Base-by-base conservation (phyloP, 2,329 filamentous ascomycete genomes). In the Thelonectria olida region DNA sequence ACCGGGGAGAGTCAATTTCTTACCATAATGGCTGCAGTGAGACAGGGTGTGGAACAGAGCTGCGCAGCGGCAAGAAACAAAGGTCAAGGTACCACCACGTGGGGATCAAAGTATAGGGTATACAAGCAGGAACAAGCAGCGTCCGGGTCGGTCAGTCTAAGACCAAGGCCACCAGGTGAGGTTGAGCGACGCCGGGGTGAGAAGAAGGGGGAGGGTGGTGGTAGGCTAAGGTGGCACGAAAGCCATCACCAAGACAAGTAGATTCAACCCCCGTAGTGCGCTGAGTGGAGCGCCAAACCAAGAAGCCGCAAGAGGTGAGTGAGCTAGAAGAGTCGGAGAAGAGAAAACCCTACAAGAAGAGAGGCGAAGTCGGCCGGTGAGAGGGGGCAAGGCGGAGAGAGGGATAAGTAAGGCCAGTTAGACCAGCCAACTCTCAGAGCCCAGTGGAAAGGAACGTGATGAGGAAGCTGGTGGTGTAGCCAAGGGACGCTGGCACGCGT, bases 21-120 rank as follows among this genome's bases (percentile, higher is more conserved):
- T 82, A 84, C 82, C 82, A 84, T 84, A 73, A 75, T 81, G 75
- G 76, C 73, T 75, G 75, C 74, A 75, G 73, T 72, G 69, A 75
- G 71, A 76, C 71, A 76, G 75, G 70, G 70, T 72, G 70, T 72
- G 70, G 65, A 72, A 72, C 70, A 68, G 64, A 64, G 69, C 63
- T 54, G 63, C 67, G 67, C 66, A 59, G 71, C 70, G 68, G 69
- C 70, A 71, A 70, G 71, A 69, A 72, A 68, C 70, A 67, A 72
- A 70, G 59, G 68, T 73, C 67, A 67, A 76, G 67, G 76, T 78
- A 78, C 76, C 73, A 69, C 71, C 73, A 72, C 72, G 72, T 75
- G 75, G 73, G 70, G 67, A 71, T 61, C 64, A 66, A 73, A 69
- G 70, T 76, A 76, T 72, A 72, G 68, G 65, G 67, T 73, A 75